Evolutionary conservation across 306 rosid genomes (phyloP), one percentile per base, ranked within the genome.

Genomic region (Prinsepia uniflora): DNA sequence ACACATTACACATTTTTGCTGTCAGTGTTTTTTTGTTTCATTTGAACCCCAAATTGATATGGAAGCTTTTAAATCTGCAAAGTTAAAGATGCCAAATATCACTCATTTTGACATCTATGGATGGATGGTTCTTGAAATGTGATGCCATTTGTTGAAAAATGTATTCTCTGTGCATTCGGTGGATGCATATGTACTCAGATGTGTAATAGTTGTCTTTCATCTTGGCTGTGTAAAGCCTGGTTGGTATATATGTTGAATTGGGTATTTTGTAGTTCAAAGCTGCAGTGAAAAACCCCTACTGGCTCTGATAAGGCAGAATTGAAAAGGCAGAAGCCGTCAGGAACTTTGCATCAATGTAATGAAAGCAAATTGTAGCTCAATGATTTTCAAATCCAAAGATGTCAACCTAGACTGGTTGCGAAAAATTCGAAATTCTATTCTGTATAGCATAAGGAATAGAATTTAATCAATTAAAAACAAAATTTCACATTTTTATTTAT

Each of bases 21-120:
- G 11, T 63, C 44, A 55, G 52, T 43, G 54, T 15, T 42, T 42
- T 13, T 22, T 43, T 30, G 36, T 30, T 50, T 40, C 39, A 42
- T 41, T 10, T 64, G 43, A 40, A 6, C 22, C 68, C 67, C 40
- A 45, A 15, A 39, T 67, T 13, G 9, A 66, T 15, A 39, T 67
- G 68, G 78, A 75, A 48, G 53, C 62, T 66, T 48, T 34, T 63
- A 55, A 10, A 46, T 46, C 50, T 30, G 36, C 36, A 30, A 30
- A 30, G 3, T 3, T 30, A 30, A 30, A 30, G 36, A 30, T 7
- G 57, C n/a, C 22, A 52, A 52, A 52, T 52, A 11, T 52, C 22
- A 52, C 56, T 30, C 36, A 11, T 9, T 34, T 18, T 63, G 15
- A 34, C 40, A 0, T 58, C 20, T 64, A 12, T 45, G 43, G 59